Percentiles rank a stretch among this genome's conserved stretches.
Evolutionary conservation across 345 rosid species (phyloP).

Genomic region (Raphanus sativus): DNA sequence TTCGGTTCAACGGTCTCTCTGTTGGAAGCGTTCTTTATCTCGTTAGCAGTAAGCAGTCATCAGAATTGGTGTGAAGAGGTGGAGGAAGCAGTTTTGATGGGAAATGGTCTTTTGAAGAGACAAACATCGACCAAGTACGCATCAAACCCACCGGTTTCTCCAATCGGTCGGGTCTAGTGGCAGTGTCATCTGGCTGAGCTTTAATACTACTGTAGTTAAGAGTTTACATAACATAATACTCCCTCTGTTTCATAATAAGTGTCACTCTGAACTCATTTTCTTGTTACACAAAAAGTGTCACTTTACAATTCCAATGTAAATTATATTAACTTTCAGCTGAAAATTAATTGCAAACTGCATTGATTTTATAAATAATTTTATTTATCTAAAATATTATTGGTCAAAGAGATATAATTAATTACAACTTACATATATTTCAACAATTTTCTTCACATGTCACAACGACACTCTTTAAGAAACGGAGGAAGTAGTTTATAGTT

Average conservation of each 20-base stretch:
- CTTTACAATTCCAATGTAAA: too few relatives aligned
- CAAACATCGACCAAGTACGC: conserved; percentile 50
- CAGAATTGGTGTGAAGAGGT: conserved; percentile 40
- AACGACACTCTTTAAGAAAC: too few relatives aligned
- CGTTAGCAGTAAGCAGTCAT: conserved; percentile 50
- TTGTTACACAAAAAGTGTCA: too few relatives aligned
- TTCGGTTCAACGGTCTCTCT: conserved; percentile 57
- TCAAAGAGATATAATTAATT: too few relatives aligned
- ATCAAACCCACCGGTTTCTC: conserved; percentile 75
- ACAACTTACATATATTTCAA: too few relatives aligned
- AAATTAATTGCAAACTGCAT: too few relatives aligned
- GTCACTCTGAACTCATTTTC: too few relatives aligned
- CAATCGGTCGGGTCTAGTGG: conserved; percentile 68
- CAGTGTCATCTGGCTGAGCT: background rate
- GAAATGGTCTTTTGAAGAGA: background rate
- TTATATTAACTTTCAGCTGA: too few relatives aligned
- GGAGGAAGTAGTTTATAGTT: background rate
- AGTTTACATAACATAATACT: conserved; percentile 8
- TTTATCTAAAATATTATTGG: too few relatives aligned
- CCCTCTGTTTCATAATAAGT: too few relatives aligned
- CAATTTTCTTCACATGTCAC: too few relatives aligned
- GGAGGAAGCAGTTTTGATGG: conserved; percentile 1
- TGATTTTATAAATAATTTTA: too few relatives aligned
- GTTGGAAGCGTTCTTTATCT: conserved; percentile 72
- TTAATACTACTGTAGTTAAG: conserved; percentile 21